Evolutionary conservation across 2,329 filamentous ascomycete genomes (phyloP).

Genomic region (Tolypocladium amazonense): DNA sequence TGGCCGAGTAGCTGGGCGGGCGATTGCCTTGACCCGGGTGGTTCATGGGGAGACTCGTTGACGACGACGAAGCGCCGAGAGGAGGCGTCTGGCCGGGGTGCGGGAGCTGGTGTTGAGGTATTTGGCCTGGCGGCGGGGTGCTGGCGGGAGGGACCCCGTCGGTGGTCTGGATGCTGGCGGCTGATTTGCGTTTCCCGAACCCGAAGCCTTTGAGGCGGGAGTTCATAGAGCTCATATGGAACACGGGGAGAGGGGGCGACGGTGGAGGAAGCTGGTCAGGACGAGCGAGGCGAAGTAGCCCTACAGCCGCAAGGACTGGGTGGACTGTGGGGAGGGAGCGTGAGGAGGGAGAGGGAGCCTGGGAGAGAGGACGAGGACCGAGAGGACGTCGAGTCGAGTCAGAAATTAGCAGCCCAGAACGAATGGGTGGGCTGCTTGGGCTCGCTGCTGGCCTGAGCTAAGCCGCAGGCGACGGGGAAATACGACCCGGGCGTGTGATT

Average conservation of each 20-base stretch:
- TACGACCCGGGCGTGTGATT: not conserved
- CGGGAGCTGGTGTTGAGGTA: conserved; percentile 35
- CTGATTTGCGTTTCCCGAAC: conserved; percentile 71
- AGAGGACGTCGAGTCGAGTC: not conserved
- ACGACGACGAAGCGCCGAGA: conserved; percentile 30
- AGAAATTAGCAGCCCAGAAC: conserved; percentile 2
- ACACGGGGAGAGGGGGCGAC: conserved; percentile 12
- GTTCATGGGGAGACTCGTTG: conserved; percentile 48
- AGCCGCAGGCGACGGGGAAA: not conserved
- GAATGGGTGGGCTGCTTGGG: conserved; percentile 2
- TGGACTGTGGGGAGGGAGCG: conserved; percentile 1
- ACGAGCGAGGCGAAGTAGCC: conserved; percentile 5
- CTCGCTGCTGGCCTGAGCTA: conserved; percentile 2
- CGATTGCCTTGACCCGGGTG: conserved; percentile 48
- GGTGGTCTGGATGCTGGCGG: conserved; percentile 45
- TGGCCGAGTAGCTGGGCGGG: conserved; percentile 53
- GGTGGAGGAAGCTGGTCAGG: conserved; percentile 1
- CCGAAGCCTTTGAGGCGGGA: conserved; percentile 69
- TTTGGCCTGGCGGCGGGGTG: conserved; percentile 34
- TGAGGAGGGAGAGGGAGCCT: not conserved
- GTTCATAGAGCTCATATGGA: conserved; percentile 67
- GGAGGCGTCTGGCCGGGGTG: conserved; percentile 22
- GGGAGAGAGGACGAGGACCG: not conserved
- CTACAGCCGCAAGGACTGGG: conserved; percentile 6
- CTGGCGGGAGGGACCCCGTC: conserved; percentile 25